Evolutionary conservation across 306 rosid species (phyloP).

Genomic region (Prunus mume): DNA sequence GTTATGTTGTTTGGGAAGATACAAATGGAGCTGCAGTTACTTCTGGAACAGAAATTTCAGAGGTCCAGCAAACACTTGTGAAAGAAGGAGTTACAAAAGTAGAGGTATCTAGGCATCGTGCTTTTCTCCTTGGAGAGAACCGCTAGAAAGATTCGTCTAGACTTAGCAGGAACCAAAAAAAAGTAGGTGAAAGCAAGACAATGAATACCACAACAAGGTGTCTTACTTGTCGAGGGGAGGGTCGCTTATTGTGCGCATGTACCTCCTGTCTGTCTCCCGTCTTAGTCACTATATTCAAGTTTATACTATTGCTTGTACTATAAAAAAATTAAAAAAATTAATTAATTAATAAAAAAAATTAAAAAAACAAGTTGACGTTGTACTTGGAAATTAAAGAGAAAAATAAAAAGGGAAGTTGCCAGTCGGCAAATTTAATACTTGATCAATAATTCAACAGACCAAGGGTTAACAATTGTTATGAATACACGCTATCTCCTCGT

Average conservation of each 20-base stretch:
- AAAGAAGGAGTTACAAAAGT: slow-evolving; percentile 35
- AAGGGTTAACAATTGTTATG: no score
- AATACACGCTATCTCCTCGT: no score
- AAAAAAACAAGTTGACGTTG: no score
- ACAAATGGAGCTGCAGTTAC: slow-evolving; percentile 65
- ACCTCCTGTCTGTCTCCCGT: neutral
- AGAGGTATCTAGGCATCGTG: slow-evolving; percentile 46
- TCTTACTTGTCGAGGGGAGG: slow-evolving; percentile 82
- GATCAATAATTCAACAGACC: no score
- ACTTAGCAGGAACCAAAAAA: slow-evolving; percentile 38
- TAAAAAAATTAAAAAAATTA: no score
- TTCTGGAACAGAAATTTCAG: slow-evolving; percentile 51
- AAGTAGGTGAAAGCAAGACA: slow-evolving; percentile 34
- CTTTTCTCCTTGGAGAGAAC: slow-evolving; percentile 87
- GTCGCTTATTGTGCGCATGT: slow-evolving; percentile 85
- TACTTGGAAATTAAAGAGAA: no score
- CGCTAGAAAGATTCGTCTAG: slow-evolving; percentile 98
- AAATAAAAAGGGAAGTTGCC: no score
- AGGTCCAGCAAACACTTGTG: slow-evolving; percentile 46
- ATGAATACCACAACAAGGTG: slow-evolving; percentile 44
- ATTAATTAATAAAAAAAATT: no score
- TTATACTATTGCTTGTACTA: no score
- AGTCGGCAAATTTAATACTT: no score
- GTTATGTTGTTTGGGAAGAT: slow-evolving; percentile 41
- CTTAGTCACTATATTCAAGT: no score